Percentiles rank a stretch among this genome's conserved stretches.
Evolutionary conservation across 345 rosid genomes (phyloP).

Genomic region (Brassica carinata): DNA sequence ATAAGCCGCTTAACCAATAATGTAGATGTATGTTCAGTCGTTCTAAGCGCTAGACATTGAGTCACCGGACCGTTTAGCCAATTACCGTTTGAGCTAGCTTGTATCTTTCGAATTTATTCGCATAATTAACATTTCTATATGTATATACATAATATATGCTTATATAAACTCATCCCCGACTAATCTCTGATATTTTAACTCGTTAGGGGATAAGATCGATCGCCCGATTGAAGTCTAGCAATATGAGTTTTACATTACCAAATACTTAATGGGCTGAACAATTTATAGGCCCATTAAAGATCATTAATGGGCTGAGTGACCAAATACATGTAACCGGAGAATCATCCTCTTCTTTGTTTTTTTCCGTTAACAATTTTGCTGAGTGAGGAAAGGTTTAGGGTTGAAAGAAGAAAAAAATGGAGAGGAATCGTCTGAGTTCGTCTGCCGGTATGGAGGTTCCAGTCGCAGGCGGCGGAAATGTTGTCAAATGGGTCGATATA

Average conservation of each 20-base stretch:
- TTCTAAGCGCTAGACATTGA: too few relatives aligned
- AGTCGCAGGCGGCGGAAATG: conserved; percentile 58
- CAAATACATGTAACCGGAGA: conserved; percentile 1
- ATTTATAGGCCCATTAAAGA: conserved; percentile 2
- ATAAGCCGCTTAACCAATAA: too few relatives aligned
- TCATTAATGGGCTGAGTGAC: conserved; percentile 4
- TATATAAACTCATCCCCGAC: too few relatives aligned
- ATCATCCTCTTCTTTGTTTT: background rate
- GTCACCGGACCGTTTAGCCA: too few relatives aligned
- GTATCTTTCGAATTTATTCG: too few relatives aligned
- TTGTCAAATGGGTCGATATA: conserved; percentile 69
- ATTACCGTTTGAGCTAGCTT: too few relatives aligned
- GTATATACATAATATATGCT: too few relatives aligned
- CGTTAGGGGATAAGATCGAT: too few relatives aligned
- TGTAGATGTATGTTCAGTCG: too few relatives aligned
- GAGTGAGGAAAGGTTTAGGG: conserved; percentile 37
- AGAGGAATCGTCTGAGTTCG: conserved; percentile 36
- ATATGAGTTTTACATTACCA: background rate
- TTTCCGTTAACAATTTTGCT: background rate
- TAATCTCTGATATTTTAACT: too few relatives aligned
- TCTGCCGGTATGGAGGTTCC: conserved; percentile 78
- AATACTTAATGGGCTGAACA: background rate
- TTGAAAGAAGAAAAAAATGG: conserved; percentile 26
- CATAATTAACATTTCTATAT: too few relatives aligned
- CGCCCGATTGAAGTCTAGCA: too few relatives aligned